These are phyloP conservation scores for Cyclospora cayetanensis DNA, from an alignment of 169 alveolate genomes.

Conservation along the genomic window DNA sequence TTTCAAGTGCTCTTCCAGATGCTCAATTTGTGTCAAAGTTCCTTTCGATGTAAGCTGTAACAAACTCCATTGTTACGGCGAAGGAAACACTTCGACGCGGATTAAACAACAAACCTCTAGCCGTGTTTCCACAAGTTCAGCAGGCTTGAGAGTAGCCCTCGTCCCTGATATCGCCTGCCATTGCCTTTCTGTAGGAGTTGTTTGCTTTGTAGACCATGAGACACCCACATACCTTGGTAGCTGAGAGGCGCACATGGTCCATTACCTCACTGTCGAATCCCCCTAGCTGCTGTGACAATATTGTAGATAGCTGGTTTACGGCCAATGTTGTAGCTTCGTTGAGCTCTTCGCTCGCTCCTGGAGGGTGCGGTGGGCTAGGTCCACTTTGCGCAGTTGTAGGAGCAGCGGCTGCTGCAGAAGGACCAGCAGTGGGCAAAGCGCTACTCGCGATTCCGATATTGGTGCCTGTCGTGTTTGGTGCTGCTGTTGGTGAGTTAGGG, in stretches of 20 bases:
- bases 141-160: not conserved
- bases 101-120: not conserved
- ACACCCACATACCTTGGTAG: not conserved
- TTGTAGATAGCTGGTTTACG: not conserved
- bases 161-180: not conserved
- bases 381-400: not conserved
- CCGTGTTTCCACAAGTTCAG: not conserved
- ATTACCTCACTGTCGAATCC: not conserved
- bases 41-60: not conserved
- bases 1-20: not conserved
- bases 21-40: not conserved
- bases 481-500: not conserved
- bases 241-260: not conserved
- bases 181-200: too few relatives aligned
- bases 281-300: constrained; percentile 2
- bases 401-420: not conserved
- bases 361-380: not conserved
- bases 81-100: not conserved
- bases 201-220: too few relatives aligned
- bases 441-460: not conserved
- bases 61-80: not conserved
- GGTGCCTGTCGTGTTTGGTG: not conserved
- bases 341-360: not conserved
- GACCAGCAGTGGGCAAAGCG: not conserved
- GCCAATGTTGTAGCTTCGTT: not conserved